These are phyloP conservation scores for Penicillium occitanis DNA, from an alignment of 2,329 filamentous ascomycete genomes.

Conservation along the genomic window DNA sequence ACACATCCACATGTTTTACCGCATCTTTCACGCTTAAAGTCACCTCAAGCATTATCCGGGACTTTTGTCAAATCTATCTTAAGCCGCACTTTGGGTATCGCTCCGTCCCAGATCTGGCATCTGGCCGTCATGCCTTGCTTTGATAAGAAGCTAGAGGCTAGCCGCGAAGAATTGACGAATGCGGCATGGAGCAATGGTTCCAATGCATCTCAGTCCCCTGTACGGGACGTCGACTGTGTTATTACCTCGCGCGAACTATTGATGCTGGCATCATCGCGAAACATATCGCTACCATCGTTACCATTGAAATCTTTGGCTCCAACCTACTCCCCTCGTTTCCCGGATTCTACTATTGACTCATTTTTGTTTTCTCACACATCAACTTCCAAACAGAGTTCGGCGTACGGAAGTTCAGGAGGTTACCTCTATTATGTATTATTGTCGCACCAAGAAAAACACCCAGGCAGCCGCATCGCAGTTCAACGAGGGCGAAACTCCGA, in stretches of 20 bases:
- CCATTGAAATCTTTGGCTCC: constrained; percentile 57
- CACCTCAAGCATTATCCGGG: constrained; percentile 86
- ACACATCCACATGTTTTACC: constrained; percentile 92
- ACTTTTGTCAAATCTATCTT: constrained; percentile 86
- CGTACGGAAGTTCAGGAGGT: constrained; percentile 80
- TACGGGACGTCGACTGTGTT: constrained; percentile 94
- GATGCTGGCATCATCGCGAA: constrained; percentile 79
- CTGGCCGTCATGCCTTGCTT: constrained; percentile 97
- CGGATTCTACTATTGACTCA: constrained; percentile 65
- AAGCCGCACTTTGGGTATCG: constrained; percentile 68
- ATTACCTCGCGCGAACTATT: constrained; percentile 95
- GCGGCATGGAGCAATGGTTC: constrained; percentile 61
- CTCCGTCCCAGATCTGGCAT: constrained; percentile 85
- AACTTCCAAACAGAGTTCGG: constrained; percentile 43
- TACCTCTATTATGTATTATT: constrained; percentile 83
- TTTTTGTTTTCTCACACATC: constrained; percentile 70
- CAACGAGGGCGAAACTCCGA: constrained; percentile 83
- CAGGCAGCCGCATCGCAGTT: constrained; percentile 69
- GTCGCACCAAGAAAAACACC: constrained; percentile 67
- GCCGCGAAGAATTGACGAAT: constrained; percentile 86
- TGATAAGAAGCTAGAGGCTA: constrained; percentile 97
- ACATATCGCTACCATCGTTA: constrained; percentile 72
- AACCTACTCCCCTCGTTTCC: constrained; percentile 60
- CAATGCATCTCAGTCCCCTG: constrained; percentile 37
- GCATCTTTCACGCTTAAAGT: constrained; percentile 87